Base-by-base conservation (phyloP, 2,329 filamentous ascomycete species). In the Apiospora rasikravindrae region DNA sequence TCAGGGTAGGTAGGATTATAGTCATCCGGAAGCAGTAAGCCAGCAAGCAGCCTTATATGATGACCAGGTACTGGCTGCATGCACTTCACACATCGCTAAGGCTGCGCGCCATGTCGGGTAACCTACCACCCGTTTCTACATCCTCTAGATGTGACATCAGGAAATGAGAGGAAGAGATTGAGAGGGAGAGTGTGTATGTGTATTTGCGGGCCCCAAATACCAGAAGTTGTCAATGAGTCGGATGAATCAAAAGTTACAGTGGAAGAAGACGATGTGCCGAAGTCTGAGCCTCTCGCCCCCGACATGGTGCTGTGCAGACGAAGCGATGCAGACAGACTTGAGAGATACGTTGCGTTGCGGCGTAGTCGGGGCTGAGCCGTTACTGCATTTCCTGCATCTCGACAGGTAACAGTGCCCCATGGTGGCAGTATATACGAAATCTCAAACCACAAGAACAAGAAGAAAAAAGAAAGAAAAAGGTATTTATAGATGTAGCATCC, bases 251-350 rank as follows among this genome's bases (percentile, higher is more conserved):
- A 22, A 22, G 14, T 33, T 29, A 61, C 53, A 22, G 29, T 19
- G n/a, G 29, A 11, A 37, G 14, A 61, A 37, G 19, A 61, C 4
- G 53, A 37, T 37, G 7, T 13, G 44, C 44, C 22, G 29, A 5
- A 64, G 57, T 37, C 57, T 40, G 57, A 40, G 57, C 33, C 57
- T 64, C 57, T 40, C 57, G 57, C 29, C 57, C 57, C 57, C 57
- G 33, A 22, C 57, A 64, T 64, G 33, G 19, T 40, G 57, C 22
- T 64, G 22, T n/a, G 57, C 40, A 3, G 33, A 37, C 2, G 33
- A 37, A 5, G 33, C 5, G 8, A 37, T 40, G 33, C 22, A 64
- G 33, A 24, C 22, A 64, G 33, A 24, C 22, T 64, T 11, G 29
- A 26, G 29, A 26, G 33, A 64, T 64, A 22, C 33, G 33, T 24